Base-by-base conservation (phyloP, 371 early-diverging fungal genomes). In the Thermomucor indicae-seudaticae region DNA sequence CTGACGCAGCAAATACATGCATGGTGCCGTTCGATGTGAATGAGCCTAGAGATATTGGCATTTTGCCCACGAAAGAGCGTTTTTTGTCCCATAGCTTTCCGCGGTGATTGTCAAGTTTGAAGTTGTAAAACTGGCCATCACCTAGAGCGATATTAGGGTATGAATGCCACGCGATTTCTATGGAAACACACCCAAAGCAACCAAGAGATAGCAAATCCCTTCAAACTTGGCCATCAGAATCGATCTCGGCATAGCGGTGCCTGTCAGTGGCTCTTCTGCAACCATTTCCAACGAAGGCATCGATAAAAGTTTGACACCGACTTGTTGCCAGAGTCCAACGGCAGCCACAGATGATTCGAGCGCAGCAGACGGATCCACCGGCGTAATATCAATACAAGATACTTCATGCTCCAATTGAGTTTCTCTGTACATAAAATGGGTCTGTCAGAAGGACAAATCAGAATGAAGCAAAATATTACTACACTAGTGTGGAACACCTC, bases 1-100 rank as follows among this genome's bases (percentile, higher is more conserved):
- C 95, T 2, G 89, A 87, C 6, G 91, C 85, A 0, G 88, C 90
- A 80, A 96, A 95, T 6, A 95, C 90, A 53, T 85, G 80, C 4
- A 57, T 69, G 40, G 65, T 62, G 17, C 82, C 87, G 37, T 78
- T 68, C 7, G 79, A 70, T 4, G 63, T 64, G 57, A 96, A 92
- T 1, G 75, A 70, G 8, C 78, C 64, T 22, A 96, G 72, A 24
- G 65, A 57, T 35, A 94, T 75, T 5, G 94, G 92, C 39, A 85
- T 81, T 11, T 86, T 82, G 0, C 95, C 96, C 24, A 93, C 64
- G 4, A 85, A 77, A 8, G 89, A 71, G 45, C 81, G 75, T 51
- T 85, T 86, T 40, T 80, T 79, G 29, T 83, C 83, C n/a, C 62
- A 67, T 1, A 88, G 57, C 6, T 51, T 38, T 7, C 72, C 75